Base-by-base conservation (phyloP, 352 stramenopile species). In the Hyaloperonospora arabidopsidis region DNA sequence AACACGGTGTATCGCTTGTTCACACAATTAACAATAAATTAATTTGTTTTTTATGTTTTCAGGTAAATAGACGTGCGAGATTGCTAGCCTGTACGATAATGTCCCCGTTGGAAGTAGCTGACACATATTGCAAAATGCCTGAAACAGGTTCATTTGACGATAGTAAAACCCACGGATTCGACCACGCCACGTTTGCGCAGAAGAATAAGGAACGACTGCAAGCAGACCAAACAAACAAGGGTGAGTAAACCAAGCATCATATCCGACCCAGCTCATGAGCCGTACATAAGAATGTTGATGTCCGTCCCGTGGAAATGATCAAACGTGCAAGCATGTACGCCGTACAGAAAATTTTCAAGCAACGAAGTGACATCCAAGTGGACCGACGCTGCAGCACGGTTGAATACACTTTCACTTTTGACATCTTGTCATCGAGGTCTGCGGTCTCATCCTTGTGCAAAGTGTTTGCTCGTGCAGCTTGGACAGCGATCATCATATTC, bases 151-250 rank as follows among this genome's bases (percentile, higher is more conserved):
- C n/a, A n/a, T n/a, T n/a, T n/a, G n/a, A n/a, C n/a, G n/a, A n/a
- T n/a, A n/a, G n/a, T n/a, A n/a, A n/a, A n/a, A n/a, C n/a, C n/a
- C n/a, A n/a, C n/a, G n/a, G n/a, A n/a, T n/a, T n/a, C n/a, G n/a
- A n/a, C n/a, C n/a, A n/a, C n/a, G n/a, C n/a, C n/a, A n/a, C n/a
- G 52, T 94, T 90, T 0, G 88, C 84, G 17, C 78, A 89, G 23
- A 90, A 50, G 52, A 89, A 94, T 4, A 87, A 71, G 36, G 91
- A 54, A 1, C 41, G 45, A 40, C 41, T 10, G 46, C 7, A 49
- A 45, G 17, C 43, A 43, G n/a, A n/a, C n/a, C n/a, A n/a, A n/a
- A n/a, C n/a, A n/a, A n/a, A n/a, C n/a, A n/a, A n/a, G n/a, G n/a
- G n/a, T n/a, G n/a, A n/a, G n/a, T n/a, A n/a, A 23, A 8, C 2